Conservation (phyloP, 306 rosid genomes). For the Albizia julibrissin region DNA sequence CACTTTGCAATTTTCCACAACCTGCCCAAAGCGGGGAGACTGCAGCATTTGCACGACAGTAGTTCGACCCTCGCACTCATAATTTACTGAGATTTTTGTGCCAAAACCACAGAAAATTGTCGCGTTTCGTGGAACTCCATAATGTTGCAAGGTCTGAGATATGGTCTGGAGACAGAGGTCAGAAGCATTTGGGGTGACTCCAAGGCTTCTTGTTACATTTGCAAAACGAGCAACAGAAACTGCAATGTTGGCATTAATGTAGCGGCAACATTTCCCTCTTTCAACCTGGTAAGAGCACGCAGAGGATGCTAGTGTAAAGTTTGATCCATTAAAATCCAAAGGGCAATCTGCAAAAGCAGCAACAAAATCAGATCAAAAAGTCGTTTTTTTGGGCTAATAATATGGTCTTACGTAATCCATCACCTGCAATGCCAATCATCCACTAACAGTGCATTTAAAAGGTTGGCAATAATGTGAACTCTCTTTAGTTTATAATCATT, state of each 20-base stretch:
- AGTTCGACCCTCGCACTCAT: constrained; percentile 78
- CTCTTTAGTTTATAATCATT: constrained; percentile 22
- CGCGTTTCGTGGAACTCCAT: constrained; percentile 82
- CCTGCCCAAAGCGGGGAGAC: constrained; percentile 78
- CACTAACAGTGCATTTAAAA: not conserved
- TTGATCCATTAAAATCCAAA: constrained; percentile 73
- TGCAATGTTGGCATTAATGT: constrained; percentile 82
- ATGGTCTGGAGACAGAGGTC: constrained; percentile 69
- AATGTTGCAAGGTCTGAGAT: constrained; percentile 62
- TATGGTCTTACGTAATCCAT: not conserved
- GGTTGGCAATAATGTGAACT: constrained; percentile 19
- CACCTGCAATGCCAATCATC: not conserved
- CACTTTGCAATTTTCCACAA: constrained; percentile 56
- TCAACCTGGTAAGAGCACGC: constrained; percentile 63
- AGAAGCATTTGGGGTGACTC: constrained; percentile 68
- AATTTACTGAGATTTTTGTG: constrained; percentile 80
- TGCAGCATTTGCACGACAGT: constrained; percentile 79
- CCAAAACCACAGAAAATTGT: constrained; percentile 86
- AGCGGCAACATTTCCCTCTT: constrained; percentile 94
- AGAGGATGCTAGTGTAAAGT: constrained; percentile 79
- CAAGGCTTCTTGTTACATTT: constrained; percentile 74
- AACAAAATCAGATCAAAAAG: constrained; percentile 28
- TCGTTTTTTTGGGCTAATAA: not conserved
- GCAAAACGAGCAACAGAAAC: constrained; percentile 81
- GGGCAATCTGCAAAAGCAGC: constrained; percentile 81